Conservation (phyloP, 2,329 filamentous ascomycete genomes). For the Aureobasidium sp. region DNA sequence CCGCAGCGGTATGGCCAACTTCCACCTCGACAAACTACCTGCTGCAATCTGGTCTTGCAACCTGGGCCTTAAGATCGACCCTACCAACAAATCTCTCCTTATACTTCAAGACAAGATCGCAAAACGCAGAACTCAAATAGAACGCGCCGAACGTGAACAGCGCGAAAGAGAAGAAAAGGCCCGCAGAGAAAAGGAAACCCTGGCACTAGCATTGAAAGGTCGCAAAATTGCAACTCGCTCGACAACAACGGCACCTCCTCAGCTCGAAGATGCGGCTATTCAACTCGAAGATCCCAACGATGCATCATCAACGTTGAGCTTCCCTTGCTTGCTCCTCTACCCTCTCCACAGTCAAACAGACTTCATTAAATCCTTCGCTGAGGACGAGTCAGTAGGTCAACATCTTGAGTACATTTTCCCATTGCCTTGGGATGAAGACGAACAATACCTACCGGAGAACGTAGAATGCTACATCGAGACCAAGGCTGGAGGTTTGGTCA, state of each 20-base stretch:
- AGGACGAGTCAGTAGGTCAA: constrained; percentile 64
- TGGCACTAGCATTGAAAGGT: constrained; percentile 48
- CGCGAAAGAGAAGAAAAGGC: constrained; percentile 46
- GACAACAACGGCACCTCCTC: constrained; percentile 61
- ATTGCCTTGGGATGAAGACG: constrained; percentile 69
- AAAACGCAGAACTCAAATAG: constrained; percentile 47
- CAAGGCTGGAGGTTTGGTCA: constrained; percentile 66
- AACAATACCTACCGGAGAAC: constrained; percentile 53
- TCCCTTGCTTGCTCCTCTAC: constrained; percentile 80
- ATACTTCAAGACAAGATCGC: constrained; percentile 55
- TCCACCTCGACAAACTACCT: constrained; percentile 65
- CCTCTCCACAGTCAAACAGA: constrained; percentile 74
- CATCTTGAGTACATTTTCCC: constrained; percentile 83
- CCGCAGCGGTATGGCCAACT: constrained; percentile 67
- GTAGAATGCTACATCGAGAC: constrained; percentile 94
- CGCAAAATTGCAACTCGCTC: constrained; percentile 58
- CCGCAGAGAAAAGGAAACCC: constrained; percentile 48
- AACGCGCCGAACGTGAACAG: constrained; percentile 49
- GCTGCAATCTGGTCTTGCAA: constrained; percentile 76
- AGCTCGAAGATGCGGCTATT: constrained; percentile 77
- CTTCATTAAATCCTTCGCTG: constrained; percentile 80
- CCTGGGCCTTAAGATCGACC: constrained; percentile 64
- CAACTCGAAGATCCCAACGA: constrained; percentile 64
- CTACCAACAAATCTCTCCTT: constrained; percentile 57
- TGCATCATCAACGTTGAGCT: constrained; percentile 59